Conservation (phyloP, 768 basidiomycete species). For the Tricholoma hemisulphureum region DNA sequence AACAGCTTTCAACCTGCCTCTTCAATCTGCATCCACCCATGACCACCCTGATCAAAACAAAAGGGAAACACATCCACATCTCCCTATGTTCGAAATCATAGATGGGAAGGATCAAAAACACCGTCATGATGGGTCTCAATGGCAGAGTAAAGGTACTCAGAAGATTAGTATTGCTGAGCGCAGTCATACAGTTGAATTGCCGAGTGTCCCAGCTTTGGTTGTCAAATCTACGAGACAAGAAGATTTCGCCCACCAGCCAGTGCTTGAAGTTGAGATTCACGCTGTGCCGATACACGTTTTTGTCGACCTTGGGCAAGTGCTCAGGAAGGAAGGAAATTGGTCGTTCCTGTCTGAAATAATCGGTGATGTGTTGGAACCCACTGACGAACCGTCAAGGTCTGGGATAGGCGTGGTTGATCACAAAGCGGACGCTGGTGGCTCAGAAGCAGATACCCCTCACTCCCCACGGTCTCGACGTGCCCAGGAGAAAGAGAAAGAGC, state of each 20-base stretch:
- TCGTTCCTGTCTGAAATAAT: conserved; percentile 48
- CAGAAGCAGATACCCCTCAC: conserved; percentile 38
- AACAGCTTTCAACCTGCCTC: conserved; percentile 63
- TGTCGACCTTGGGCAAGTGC: conserved; percentile 55
- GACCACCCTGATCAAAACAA: conserved; percentile 36
- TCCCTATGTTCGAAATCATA: conserved; percentile 57
- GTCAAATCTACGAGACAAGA: conserved; percentile 2
- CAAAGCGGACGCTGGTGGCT: conserved; percentile 20
- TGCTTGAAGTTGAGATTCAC: conserved; percentile 37
- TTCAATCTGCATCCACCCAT: conserved; percentile 52
- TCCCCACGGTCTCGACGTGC: conserved; percentile 27
- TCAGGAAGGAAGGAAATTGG: conserved; percentile 39
- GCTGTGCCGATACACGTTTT: conserved; percentile 73
- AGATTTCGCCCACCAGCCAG: not conserved
- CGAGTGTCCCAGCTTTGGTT: conserved; percentile 5
- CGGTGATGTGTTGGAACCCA: conserved; percentile 1
- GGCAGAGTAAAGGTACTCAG: conserved; percentile 50
- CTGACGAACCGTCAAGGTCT: not conserved
- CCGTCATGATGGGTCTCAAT: conserved; percentile 48
- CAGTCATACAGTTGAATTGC: not conserved
- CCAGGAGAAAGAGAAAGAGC: conserved; percentile 35
- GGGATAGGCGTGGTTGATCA: not conserved
- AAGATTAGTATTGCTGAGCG: conserved; percentile 17
- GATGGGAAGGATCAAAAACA: conserved; percentile 60
- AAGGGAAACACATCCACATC: conserved; percentile 18